A percentile compares a stretch with the other conserved stretches of the same genome.
Conservation (phyloP, 441 rosid genomes). For the Flueggea neowawraea region DNA sequence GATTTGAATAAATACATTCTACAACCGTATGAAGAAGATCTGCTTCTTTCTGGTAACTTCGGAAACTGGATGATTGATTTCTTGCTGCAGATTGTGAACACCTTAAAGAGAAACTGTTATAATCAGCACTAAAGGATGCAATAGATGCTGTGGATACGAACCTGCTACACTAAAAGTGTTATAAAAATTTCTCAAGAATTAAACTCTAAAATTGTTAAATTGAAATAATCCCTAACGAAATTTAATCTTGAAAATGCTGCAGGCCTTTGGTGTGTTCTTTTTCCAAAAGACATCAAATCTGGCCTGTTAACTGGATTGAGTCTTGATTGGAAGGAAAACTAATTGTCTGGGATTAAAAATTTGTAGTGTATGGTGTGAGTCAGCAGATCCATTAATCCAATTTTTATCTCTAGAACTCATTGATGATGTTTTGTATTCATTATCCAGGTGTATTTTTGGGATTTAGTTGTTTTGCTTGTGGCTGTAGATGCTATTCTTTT, state of each 20-base stretch:
- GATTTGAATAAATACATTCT: constrained; percentile 53
- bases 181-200: constrained; percentile 9
- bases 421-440: too few relatives aligned
- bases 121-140: constrained; percentile 32
- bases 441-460: not conserved
- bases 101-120: constrained; percentile 41
- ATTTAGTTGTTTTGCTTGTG: not conserved
- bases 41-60: constrained; percentile 87
- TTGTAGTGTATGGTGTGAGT: not conserved
- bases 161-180: constrained; percentile 14
- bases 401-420: too few relatives aligned
- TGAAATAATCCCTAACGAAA: too few relatives aligned
- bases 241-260: too few relatives aligned
- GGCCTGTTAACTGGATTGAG: not conserved
- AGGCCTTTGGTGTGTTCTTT: too few relatives aligned
- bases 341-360: not conserved
- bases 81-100: constrained; percentile 62
- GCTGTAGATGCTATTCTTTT: not conserved
- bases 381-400: too few relatives aligned
- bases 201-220: constrained; percentile 6
- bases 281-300: too few relatives aligned
- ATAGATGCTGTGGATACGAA: constrained; percentile 28
- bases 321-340: not conserved
- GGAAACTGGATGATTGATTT: constrained; percentile 87
- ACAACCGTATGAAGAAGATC: constrained; percentile 67